A percentile compares a stretch with the other conserved stretches of the same genome.
Conservation (phyloP, 208 protist species). For the Leishmania aethiopica region DNA sequence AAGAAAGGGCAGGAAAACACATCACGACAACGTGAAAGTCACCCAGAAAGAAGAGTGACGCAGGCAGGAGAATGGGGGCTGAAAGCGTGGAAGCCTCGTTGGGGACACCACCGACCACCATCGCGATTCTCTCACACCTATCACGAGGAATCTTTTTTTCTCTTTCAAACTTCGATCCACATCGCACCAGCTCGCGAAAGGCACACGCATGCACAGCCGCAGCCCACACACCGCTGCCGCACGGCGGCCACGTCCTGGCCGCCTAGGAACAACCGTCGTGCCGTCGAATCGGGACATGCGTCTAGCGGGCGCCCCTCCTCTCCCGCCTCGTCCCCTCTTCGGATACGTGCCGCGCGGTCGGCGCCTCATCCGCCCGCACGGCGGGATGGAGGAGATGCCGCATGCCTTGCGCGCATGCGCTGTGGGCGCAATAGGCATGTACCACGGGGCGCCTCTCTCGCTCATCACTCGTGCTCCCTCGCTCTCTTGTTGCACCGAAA, state of each 20-base stretch:
- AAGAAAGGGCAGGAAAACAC: too few relatives aligned
- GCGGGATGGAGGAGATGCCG: not conserved
- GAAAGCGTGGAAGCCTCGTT: too few relatives aligned
- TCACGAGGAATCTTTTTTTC: too few relatives aligned
- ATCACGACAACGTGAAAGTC: too few relatives aligned
- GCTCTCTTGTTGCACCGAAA: too few relatives aligned
- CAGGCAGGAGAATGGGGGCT: too few relatives aligned
- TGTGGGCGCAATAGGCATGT: not conserved
- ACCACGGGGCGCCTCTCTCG: not conserved
- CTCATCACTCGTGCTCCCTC: too few relatives aligned
- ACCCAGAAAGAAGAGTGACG: too few relatives aligned
- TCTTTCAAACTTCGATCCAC: too few relatives aligned
- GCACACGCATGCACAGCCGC: not conserved
- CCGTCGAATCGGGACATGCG: not conserved
- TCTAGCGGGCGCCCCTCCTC: not conserved
- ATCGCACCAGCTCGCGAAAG: too few relatives aligned
- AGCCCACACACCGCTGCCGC: not conserved
- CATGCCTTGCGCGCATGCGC: not conserved
- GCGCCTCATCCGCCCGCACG: not conserved
- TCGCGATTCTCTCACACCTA: too few relatives aligned
- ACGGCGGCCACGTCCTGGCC: not conserved
- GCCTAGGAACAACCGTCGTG: not conserved
- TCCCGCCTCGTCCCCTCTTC: not conserved
- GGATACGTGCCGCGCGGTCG: too few relatives aligned
- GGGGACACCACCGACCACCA: accelerated